Base-by-base conservation (phyloP, 1,284 basidiomycete species). In the Fomitopsis pinicola region DNA sequence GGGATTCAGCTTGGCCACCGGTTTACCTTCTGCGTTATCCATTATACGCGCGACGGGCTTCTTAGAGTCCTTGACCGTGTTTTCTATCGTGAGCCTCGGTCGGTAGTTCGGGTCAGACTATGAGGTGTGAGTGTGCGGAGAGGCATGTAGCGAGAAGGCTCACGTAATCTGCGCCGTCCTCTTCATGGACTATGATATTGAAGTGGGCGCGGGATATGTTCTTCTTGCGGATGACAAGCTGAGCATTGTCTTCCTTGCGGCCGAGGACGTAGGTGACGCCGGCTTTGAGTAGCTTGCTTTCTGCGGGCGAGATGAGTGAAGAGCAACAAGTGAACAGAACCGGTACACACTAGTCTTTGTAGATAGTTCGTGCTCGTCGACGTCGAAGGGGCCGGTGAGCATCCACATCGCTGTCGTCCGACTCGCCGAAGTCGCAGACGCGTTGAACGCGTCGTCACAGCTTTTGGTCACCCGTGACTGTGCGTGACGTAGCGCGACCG, bases 151-250 rank as follows among this genome's bases (percentile, higher is more conserved):
- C 55, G 44, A 12, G 36, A 55, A 10, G 55, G 9, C 12, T 48
- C 19, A 77, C 86, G 60, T 65, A 89, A 63, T 87, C 78, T 40
- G 83, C 80, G 14, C 72, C 67, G 0, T 80, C 71, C 62, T 77
- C 84, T 5, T 74, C 65, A 1, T 79, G 83, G 8, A 90, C 83
- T 14, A 75, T 71, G 59, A 91, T 80, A 48, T 78, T 71, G 48
- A 81, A 82, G 67, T 89, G 85, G 40, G 81, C 74, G 42, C 78
- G 77, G 0, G 88, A 91, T 59, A 91, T 77, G 66, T 82, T 85
- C 68, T 84, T 85, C 74, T 78, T 80, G 58, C 80, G 81, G 55
- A 91, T 73, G 6, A 79, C 42, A 2, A 91, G 73, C 0, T 59
- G 60, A 3, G 60, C 55, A 2, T 78, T 76, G 53, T 72, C 72